Conservation (phyloP, 2,329 filamentous ascomycete genomes). For the Scedosporium boydii region DNA sequence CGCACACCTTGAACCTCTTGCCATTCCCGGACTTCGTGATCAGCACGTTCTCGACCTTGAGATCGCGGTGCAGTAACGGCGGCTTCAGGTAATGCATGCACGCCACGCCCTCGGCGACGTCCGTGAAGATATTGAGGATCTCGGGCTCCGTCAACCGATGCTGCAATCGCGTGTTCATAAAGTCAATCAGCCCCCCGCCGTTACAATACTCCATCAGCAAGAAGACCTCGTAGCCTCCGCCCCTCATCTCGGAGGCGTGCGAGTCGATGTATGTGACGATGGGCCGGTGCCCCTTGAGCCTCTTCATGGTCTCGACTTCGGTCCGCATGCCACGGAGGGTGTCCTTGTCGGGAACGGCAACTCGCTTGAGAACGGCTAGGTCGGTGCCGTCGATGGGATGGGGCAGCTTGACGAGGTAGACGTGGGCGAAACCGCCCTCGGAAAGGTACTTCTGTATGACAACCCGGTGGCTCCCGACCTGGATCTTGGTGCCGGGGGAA, state of each 20-base stretch:
- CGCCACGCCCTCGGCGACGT: conserved; percentile 90
- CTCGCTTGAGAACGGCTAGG: conserved; percentile 80
- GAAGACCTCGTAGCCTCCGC: conserved; percentile 95
- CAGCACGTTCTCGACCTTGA: conserved; percentile 97
- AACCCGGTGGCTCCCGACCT: conserved; percentile 85
- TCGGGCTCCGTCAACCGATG: conserved; percentile 95
- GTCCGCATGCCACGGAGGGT: conserved; percentile 91
- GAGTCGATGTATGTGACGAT: conserved; percentile 99
- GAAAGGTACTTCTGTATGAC: conserved; percentile 96
- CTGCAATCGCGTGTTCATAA: conserved; percentile 97
- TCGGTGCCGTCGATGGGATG: conserved; percentile 69
- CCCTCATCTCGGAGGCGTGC: conserved; percentile 86
- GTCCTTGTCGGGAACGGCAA: conserved; percentile 94
- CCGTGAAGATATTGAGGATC: conserved; percentile 92
- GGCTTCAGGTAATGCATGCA: conserved; percentile 99
- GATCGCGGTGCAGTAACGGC: conserved; percentile 79
- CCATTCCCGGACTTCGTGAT: conserved; percentile 62
- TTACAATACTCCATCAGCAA: conserved; percentile 96
- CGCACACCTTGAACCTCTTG: conserved; percentile 87
- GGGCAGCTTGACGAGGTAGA: conserved; percentile 87
- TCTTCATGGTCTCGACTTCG: conserved; percentile 99
- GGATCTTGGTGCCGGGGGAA: conserved; percentile 87
- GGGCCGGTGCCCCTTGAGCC: conserved; percentile 87
- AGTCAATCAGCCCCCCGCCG: conserved; percentile 93
- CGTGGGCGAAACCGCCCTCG: conserved; percentile 95